Evolutionary conservation across 768 basidiomycete species (phyloP), one percentile per base, ranked within the genome.

Genomic region (Pleurotus ostreatus): DNA sequence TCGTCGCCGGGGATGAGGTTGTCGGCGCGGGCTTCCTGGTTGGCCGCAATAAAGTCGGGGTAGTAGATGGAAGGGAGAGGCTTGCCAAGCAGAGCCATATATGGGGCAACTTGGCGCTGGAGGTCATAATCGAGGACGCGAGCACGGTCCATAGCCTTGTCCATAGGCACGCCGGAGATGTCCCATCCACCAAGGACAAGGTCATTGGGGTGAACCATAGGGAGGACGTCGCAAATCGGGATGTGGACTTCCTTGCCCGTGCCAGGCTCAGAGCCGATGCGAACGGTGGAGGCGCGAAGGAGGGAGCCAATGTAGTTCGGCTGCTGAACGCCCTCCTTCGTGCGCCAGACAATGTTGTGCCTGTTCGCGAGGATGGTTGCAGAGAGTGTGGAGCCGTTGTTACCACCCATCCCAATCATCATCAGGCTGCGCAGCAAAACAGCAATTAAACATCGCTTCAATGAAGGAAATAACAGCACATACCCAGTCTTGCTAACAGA

Each of bases 231-330:
- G 8, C 87, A 90, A 65, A 98, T 75, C 15, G 97, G 97, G 59
- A 96, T 86, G 65, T 94, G 81, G 61, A 98, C 83, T 66, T 98
- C 97, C 74, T 93, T 92, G 63, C 89, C 89, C 2, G 86, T 85
- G 26, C 70, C 66, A 39, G 84, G 81, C 61, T 98, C 93, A 55
- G 81, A 80, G 44, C 97, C 97, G 57, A 99, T 81, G 66, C 92
- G 86, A 59, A 98, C 82, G 49, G 97, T 99, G 45, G 94, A 97
- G 2, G 95, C 96, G 59, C 95, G 92, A 56, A 98, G 86, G 65
- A 99, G 78, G 18, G 96, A 98, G 49, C 95, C 96, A 62, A 98
- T 93, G 77, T 98, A 98, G 78, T 99, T 98, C 67, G 97, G 97
- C 68, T 87, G 89, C 74, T 96, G 92, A 59, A 89, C 65, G 49